Conservation (phyloP, 2,329 filamentous ascomycete genomes). For the Fusarium circinatum region DNA sequence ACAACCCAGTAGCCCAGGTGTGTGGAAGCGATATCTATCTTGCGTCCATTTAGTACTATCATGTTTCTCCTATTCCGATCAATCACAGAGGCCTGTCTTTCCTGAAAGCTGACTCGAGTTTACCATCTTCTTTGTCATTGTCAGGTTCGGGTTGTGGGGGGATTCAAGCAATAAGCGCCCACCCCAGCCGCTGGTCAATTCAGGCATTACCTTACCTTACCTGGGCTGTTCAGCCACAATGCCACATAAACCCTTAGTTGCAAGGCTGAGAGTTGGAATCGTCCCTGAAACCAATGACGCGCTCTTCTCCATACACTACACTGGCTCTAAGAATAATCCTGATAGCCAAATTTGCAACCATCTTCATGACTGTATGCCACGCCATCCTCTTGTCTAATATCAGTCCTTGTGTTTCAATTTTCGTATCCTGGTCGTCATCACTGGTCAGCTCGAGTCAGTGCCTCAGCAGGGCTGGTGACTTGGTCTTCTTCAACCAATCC, state of each 20-base stretch:
- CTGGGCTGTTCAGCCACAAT: neutral
- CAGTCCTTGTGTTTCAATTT: neutral
- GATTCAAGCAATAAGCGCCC: neutral
- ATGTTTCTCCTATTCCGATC: neutral
- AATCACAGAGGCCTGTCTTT: neutral
- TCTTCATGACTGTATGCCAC: constrained; percentile 3
- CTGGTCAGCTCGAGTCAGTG: neutral
- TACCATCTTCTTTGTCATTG: constrained; percentile 12
- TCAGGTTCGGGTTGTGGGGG: constrained; percentile 35
- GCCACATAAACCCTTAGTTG: neutral
- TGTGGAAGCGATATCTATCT: neutral
- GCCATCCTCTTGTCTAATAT: constrained; percentile 7
- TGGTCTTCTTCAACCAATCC: constrained; percentile 23
- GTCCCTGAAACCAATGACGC: constrained; percentile 39
- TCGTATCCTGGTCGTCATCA: constrained; percentile 2
- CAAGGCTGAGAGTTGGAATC: constrained; percentile 29
- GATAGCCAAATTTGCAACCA: constrained; percentile 9
- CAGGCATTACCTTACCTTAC: neutral
- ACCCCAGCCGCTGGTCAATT: neutral
- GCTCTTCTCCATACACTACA: constrained; percentile 19
- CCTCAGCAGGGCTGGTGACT: neutral
- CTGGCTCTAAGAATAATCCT: constrained; percentile 3
- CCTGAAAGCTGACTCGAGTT: neutral
- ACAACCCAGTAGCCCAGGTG: neutral
- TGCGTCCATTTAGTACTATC: neutral